Percentiles rank a stretch among this genome's conserved stretches.
Evolutionary conservation across 495 filamentous ascomycete species (phyloP).

Genomic region (Glonium stellatum): DNA sequence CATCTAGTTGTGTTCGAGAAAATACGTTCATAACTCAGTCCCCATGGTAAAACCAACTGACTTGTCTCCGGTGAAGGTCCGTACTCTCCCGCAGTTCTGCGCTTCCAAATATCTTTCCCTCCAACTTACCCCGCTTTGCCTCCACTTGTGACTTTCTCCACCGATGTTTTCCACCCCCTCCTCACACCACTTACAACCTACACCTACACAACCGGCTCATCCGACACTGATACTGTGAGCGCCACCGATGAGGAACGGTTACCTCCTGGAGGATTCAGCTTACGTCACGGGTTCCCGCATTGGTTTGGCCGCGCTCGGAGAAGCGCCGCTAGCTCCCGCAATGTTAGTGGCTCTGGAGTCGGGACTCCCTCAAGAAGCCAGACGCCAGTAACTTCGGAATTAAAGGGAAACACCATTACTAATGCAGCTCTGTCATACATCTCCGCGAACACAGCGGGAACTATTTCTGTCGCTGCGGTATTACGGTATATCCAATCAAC

Average conservation of each 20-base stretch:
- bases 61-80: slow-evolving; percentile 54
- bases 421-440: neutral
- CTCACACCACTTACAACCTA: slow-evolving; percentile 85
- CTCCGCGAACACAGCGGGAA: slow-evolving; percentile 3
- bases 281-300: slow-evolving; percentile 80
- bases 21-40: neutral
- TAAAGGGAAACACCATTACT: neutral
- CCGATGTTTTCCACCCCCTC: slow-evolving; percentile 90
- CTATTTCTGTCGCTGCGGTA: slow-evolving; percentile 50
- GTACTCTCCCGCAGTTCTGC: slow-evolving; percentile 78
- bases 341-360: slow-evolving; percentile 26
- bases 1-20: neutral
- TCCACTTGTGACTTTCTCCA: slow-evolving; percentile 77
- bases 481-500: slow-evolving; percentile 72
- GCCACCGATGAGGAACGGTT: slow-evolving; percentile 73
- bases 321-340: slow-evolving; percentile 28
- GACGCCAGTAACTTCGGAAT: slow-evolving; percentile 9
- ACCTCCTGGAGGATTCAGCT: slow-evolving; percentile 78
- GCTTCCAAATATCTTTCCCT: slow-evolving; percentile 85
- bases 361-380: slow-evolving; percentile 9
- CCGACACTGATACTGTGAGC: slow-evolving; percentile 64
- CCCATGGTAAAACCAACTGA: neutral
- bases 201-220: slow-evolving; percentile 71
- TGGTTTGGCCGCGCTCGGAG: slow-evolving; percentile 59
- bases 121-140: slow-evolving; percentile 69